These are phyloP conservation scores for Mycena vulgaris DNA, from an alignment of 768 basidiomycete genomes.

Conservation along the genomic window DNA sequence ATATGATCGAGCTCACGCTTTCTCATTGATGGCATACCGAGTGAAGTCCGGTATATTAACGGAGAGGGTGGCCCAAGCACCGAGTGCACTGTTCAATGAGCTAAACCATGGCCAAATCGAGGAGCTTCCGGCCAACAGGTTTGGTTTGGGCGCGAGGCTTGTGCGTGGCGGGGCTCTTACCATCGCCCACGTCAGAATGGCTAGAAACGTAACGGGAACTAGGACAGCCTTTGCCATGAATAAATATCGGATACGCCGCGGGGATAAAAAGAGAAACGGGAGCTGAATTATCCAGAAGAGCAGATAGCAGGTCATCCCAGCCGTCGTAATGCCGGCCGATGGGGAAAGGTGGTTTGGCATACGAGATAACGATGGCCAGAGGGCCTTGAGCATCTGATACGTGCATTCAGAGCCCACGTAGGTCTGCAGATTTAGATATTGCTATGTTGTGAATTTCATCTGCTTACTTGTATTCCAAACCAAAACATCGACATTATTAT, in stretches of 20 bases:
- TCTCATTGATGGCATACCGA: slow-evolving; percentile 80
- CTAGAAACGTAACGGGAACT: slow-evolving; percentile 73
- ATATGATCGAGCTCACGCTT: slow-evolving; percentile 49
- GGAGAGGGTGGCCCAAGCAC: slow-evolving; percentile 77
- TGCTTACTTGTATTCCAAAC: slow-evolving; percentile 77
- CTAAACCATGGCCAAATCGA: slow-evolving; percentile 84
- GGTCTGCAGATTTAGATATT: slow-evolving; percentile 49
- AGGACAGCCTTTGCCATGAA: slow-evolving; percentile 79
- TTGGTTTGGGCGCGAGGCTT: slow-evolving; percentile 69
- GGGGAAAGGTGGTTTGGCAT: slow-evolving; percentile 76
- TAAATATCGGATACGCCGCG: slow-evolving; percentile 81
- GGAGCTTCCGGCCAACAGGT: slow-evolving; percentile 64
- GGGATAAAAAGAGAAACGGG: slow-evolving; percentile 81
- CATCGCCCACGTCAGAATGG: slow-evolving; percentile 86
- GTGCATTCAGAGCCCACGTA: slow-evolving; percentile 79
- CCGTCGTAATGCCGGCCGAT: slow-evolving; percentile 72
- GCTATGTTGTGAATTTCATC: background rate
- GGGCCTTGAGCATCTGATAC: slow-evolving; percentile 87
- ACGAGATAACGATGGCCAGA: slow-evolving; percentile 79
- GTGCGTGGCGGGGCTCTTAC: slow-evolving; percentile 71
- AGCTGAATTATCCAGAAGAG: slow-evolving; percentile 85
- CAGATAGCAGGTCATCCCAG: slow-evolving; percentile 60
- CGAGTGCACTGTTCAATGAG: slow-evolving; percentile 82
- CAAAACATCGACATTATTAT: slow-evolving; percentile 85
- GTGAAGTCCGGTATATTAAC: slow-evolving; percentile 93